Evolutionary conservation across 257 asterid genomes (phyloP).

Genomic region (Verbena officinalis): DNA sequence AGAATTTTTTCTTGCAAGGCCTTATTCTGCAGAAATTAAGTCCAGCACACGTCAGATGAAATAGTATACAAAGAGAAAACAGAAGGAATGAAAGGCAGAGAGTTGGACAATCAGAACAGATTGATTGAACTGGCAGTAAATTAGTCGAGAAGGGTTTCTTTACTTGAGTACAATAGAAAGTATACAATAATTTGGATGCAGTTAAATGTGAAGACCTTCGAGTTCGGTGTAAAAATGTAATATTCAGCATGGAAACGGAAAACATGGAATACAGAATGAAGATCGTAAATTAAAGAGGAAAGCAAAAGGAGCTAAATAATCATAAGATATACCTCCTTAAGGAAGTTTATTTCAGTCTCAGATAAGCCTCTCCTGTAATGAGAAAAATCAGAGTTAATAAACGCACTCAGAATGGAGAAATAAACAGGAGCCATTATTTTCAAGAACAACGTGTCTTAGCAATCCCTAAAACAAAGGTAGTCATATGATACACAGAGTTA

Average conservation of each 20-base stretch:
- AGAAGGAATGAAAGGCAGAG: not conserved
- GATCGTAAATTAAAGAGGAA: slow-evolving; percentile 7
- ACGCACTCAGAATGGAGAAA: slow-evolving; percentile 29
- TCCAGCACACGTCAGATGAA: slow-evolving; percentile 14
- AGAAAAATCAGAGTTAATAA: slow-evolving; percentile 33
- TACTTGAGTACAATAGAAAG: slow-evolving; percentile 6
- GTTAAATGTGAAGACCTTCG: slow-evolving; percentile 4
- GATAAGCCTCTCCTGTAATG: slow-evolving; percentile 92
- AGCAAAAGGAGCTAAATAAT: slow-evolving; percentile 12
- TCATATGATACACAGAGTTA: not conserved
- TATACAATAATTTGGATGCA: not conserved
- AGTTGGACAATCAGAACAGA: slow-evolving; percentile 2
- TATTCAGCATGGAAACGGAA: slow-evolving; percentile 21
- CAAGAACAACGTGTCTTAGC: not conserved
- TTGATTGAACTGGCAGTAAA: slow-evolving; percentile 22
- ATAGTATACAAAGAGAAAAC: not conserved
- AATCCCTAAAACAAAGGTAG: slow-evolving; percentile 1
- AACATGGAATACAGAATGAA: slow-evolving; percentile 23
- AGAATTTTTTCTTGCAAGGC: slow-evolving; percentile 76
- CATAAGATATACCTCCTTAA: slow-evolving; percentile 68
- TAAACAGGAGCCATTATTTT: slow-evolving; percentile 8
- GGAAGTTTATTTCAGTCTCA: slow-evolving; percentile 72
- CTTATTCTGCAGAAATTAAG: slow-evolving; percentile 64
- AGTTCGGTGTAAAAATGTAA: slow-evolving; percentile 11
- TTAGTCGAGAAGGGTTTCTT: slow-evolving; percentile 13